A percentile compares a stretch with the other conserved stretches of the same genome.
phyloP scores from a whole-genome alignment of 2,329 filamentous ascomycete genomes.

The Penicillium sp. region DNA sequence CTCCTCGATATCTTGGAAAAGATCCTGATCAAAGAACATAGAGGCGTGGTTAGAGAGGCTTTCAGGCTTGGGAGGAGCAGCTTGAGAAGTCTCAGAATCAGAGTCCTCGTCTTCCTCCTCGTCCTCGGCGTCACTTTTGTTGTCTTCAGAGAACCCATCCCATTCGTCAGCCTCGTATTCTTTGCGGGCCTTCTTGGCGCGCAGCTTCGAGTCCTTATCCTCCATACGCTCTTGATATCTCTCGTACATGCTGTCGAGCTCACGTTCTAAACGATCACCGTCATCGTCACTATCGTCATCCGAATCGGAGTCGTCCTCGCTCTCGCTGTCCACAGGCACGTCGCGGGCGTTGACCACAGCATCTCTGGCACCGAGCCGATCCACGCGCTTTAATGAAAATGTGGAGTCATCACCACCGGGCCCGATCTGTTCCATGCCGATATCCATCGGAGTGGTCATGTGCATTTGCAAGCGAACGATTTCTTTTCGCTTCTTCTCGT shows the following conservation, averaged over 20 bases:
- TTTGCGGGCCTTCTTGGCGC: constrained; percentile 80
- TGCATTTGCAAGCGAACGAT: constrained; percentile 95
- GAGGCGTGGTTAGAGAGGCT: constrained; percentile 78
- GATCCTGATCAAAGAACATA: constrained; percentile 88
- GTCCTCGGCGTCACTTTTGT: constrained; percentile 55
- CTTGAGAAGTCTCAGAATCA: constrained; percentile 16
- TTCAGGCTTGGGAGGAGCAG: constrained; percentile 28
- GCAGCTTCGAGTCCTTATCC: constrained; percentile 75
- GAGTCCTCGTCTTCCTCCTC: constrained; percentile 46
- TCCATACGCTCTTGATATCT: constrained; percentile 75
- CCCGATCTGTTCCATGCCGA: constrained; percentile 81
- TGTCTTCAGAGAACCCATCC: constrained; percentile 72
- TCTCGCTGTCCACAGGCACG: constrained; percentile 54
- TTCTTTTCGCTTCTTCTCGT: constrained; percentile 90
- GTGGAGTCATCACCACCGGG: constrained; percentile 74
- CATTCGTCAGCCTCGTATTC: constrained; percentile 82
- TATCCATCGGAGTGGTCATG: constrained; percentile 93
- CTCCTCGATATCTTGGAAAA: constrained; percentile 78
- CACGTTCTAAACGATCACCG: constrained; percentile 71
- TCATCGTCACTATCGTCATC: constrained; percentile 68
- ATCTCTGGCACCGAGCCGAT: constrained; percentile 65
- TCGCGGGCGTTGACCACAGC: constrained; percentile 74
- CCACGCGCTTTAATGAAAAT: constrained; percentile 76
- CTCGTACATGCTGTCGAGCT: constrained; percentile 84
- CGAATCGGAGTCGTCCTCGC: constrained; percentile 54